Percentiles rank a stretch among this genome's conserved stretches.
These are phyloP conservation scores for Colletotrichum sp. DNA, from an alignment of 2,329 filamentous ascomycete species.

Conservation along the genomic window DNA sequence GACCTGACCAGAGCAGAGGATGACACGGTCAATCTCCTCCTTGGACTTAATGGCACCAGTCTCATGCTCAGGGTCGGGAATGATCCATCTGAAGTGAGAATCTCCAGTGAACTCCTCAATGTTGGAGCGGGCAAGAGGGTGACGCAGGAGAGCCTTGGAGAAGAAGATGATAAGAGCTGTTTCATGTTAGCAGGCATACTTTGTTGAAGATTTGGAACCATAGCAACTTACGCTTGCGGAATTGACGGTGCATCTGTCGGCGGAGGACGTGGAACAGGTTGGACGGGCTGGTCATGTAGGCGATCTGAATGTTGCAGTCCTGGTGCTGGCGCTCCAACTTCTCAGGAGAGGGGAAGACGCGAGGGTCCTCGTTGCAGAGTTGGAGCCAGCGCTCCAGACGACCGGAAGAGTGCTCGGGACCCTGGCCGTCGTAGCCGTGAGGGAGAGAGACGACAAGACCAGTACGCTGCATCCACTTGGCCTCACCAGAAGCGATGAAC, in stretches of 20 bases:
- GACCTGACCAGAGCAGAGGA: constrained; percentile 94
- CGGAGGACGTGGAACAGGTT: constrained; percentile 97
- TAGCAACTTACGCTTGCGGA: constrained; percentile 86
- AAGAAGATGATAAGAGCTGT: constrained; percentile 95
- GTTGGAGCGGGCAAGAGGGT: constrained; percentile 87
- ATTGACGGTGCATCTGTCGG: constrained; percentile 98
- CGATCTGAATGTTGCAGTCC: constrained; percentile 99
- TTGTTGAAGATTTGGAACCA: constrained; percentile 24
- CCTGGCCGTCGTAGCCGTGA: constrained; percentile 97
- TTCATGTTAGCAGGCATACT: constrained; percentile 25
- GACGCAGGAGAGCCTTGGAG: constrained; percentile 94
- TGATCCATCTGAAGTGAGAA: constrained; percentile 96
- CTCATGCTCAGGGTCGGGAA: constrained; percentile 86
- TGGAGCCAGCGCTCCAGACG: constrained; percentile 97
- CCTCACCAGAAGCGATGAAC: constrained; percentile 96
- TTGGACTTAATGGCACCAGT: constrained; percentile 75
- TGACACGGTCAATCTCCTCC: constrained; percentile 90
- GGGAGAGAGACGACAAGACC: constrained; percentile 95
- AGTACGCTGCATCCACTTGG: constrained; percentile 98
- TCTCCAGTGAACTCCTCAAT: constrained; percentile 92
- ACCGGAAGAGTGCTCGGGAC: constrained; percentile 96
- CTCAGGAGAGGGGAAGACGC: constrained; percentile 85
- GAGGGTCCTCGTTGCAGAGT: constrained; percentile 95
- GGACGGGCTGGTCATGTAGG: constrained; percentile 93
- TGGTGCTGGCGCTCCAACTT: constrained; percentile 97